Evolutionary conservation across 1,139 yeast species (phyloP), one percentile per base, ranked within the genome.

Genomic region (Geotrichum restrictum): DNA sequence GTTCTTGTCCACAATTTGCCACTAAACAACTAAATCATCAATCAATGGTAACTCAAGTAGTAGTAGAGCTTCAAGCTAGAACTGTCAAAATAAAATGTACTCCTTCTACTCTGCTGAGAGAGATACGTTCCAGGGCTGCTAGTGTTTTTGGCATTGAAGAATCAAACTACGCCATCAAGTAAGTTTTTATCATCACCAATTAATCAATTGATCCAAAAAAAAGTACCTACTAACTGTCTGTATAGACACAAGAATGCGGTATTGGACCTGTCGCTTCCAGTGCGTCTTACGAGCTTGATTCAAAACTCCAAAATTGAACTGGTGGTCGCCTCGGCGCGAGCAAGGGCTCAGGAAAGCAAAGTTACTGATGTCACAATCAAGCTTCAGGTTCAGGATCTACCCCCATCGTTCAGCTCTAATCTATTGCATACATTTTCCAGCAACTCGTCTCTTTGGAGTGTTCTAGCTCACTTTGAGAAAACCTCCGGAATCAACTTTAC

Each of bases 261-360:
- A n/a, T 45, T 65, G 16, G 59, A 62, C 27, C 60, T 57, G 7
- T 56, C 66, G 6, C 53, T 61, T 14, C 68, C 69, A 19, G 52
- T 64, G 45, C 52, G 69, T 29, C 54, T 65, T 33, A 62, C 63
- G 33, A 61, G 59, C 39, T 45, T 65, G 32, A 63, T 63, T 19
- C 59, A 62, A 22, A 65, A 65, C 48, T 61, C 69, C 6, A 64
- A 62, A 47, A 43, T 65, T 29, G 66, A 64, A 34, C 58, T 65
- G 11, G 60, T 56, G 6, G 52, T 54, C 3, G 59, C 58, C 3
- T 46, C 56, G 7, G 54, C 50, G 21, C 48, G 45, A n/a, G 51
- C 48, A 5, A 55, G 52, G 27, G 45, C 53, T 18, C 40, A 34
- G 13, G 51, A 49, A 3, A 45, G 49, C 3, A 42, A 44, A 24